phyloP scores from a whole-genome alignment of 176 grass and related monocot genomes.

The Zea luxurians region DNA sequence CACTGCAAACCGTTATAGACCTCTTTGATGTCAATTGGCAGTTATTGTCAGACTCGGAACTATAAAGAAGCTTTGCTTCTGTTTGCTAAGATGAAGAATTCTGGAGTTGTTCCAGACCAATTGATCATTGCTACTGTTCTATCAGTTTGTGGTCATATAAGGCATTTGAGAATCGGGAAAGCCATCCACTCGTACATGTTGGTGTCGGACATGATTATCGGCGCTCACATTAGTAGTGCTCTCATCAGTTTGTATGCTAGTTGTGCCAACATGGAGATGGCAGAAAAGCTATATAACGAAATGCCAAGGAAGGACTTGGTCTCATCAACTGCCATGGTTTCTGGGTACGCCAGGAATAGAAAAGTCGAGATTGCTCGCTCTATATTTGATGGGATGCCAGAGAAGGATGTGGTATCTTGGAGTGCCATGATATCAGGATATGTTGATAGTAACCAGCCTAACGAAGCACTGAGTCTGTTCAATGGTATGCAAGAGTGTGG shows the following conservation, averaged over 20 bases:
- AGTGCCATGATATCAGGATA: constrained; percentile 90
- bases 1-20: constrained; percentile 6
- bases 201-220: constrained; percentile 44
- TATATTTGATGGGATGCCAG: constrained; percentile 74
- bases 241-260: constrained; percentile 75
- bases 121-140: constrained; percentile 68
- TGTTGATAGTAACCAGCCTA: constrained; percentile 55
- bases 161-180: constrained; percentile 50
- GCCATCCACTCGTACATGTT: constrained; percentile 72
- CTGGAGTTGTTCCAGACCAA: constrained; percentile 62
- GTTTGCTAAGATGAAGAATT: constrained; percentile 79
- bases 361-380: constrained; percentile 55
- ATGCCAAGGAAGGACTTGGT: constrained; percentile 54
- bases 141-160: constrained; percentile 58
- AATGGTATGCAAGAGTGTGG: constrained; percentile 57
- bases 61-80: constrained; percentile 67
- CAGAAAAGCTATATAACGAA: constrained; percentile 57
- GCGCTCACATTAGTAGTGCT: constrained; percentile 54
- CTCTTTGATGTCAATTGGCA: constrained; percentile 46
- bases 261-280: constrained; percentile 59
- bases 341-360: constrained; percentile 71
- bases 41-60: constrained; percentile 67
- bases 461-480: constrained; percentile 69
- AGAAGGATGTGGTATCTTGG: constrained; percentile 82
- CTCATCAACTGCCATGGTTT: constrained; percentile 71